Evolutionary conservation across 106 monocot species (phyloP), one percentile per base, ranked within the genome.

Genomic region (Amphibolis antarctica): DNA sequence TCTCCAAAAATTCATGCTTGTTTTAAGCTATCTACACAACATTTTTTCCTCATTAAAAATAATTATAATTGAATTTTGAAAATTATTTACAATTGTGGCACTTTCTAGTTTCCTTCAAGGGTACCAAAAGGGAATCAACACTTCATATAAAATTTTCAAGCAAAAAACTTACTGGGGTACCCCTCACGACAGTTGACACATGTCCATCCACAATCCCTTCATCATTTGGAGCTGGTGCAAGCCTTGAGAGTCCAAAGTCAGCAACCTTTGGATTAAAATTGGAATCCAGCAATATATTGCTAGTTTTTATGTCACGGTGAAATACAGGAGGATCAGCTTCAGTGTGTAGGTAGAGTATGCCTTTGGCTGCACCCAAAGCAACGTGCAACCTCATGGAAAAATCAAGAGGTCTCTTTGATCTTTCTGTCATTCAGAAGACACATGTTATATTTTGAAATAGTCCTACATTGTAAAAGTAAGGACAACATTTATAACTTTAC

Each of bases 251-350:
- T 28, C 93, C 93, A 79, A 93, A 93, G 79, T 93, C 93, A 62
- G 93, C 85, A 31, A 93, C 85, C 74, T 88, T 93, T 0, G 93
- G 80, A 36, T 62, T 55, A 71, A 88, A 85, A 5, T 67, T 88
- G 17, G 78, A 53, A 48, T 93, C 88, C 72, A 93, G 68, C 52
- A 93, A 64, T 62, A 93, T 93, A 61, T 93, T 93, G 77, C 83
- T 88, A 57, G 88, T 76, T 77, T 93, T 93, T n/a, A 93, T 83
- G 73, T 93, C 93, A 54, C 93, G 82, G 64, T 93, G 93, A 56
- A 88, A 88, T 61, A 93, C 79, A 47, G 93, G 93, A 66, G 93
- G 93, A 75, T 85, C 67, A 63, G 85, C 93, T 77, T 93, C 93
- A 28, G 68, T 79, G 64, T 93, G 93, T 23, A 93, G 79, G 67